These are phyloP conservation scores for Candida easanensis DNA, from an alignment of 805 yeast genomes.

Conservation along the genomic window DNA sequence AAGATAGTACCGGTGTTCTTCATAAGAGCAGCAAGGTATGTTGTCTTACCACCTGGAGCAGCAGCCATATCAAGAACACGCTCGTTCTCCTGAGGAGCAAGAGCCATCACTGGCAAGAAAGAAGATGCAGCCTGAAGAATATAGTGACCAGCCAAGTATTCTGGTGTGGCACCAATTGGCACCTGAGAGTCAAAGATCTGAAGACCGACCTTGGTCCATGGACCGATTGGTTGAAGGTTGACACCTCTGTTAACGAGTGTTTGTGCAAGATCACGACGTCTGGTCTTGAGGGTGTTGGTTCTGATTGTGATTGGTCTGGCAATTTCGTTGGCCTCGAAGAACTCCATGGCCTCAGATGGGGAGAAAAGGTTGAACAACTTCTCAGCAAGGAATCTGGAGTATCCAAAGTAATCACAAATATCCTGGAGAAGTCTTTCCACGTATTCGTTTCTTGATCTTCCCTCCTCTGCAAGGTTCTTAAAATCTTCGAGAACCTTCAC, in stretches of 20 bases:
- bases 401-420: conserved; percentile 91
- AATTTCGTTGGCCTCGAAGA: conserved; percentile 97
- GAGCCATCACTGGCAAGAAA: conserved; percentile 95
- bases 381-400: conserved; percentile 87
- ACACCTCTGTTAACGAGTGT: conserved; percentile 95
- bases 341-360: conserved; percentile 96
- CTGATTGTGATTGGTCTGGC: conserved; percentile 96
- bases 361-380: conserved; percentile 88
- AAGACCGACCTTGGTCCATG: conserved; percentile 97
- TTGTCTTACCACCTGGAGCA: conserved; percentile 99
- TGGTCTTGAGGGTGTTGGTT: conserved; percentile 92
- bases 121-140: conserved; percentile 98
- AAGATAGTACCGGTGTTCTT: conserved; percentile 96
- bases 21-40: conserved; percentile 93
- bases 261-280: conserved; percentile 95
- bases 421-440: conserved; percentile 75
- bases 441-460: conserved; percentile 82
- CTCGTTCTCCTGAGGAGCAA: conserved; percentile 96
- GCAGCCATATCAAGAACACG: conserved; percentile 98
- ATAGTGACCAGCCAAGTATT: conserved; percentile 96
- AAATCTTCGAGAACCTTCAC: conserved; percentile 93
- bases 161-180: conserved; percentile 99
- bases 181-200: conserved; percentile 98
- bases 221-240: conserved; percentile 92
- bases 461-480: conserved; percentile 77